Evolutionary conservation across 371 early-diverging fungal genomes (phyloP).

Genomic region (Lichtheimia hyalospora): DNA sequence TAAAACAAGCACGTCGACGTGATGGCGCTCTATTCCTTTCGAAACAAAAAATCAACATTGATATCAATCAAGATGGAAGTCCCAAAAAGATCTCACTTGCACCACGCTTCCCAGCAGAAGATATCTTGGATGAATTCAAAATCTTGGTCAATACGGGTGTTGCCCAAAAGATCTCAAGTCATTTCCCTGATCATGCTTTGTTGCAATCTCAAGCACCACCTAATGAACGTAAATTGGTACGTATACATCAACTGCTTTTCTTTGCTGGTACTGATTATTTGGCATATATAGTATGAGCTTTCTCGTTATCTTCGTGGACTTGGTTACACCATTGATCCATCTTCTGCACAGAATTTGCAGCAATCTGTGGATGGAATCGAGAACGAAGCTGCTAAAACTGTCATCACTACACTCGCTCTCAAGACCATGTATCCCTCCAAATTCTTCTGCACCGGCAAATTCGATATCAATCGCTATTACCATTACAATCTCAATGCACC

Average conservation of each 20-base stretch:
- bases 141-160: conserved; percentile 91
- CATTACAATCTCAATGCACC: conserved; percentile 77
- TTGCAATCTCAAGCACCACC: conserved; percentile 75
- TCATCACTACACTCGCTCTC: conserved; percentile 55
- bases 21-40: conserved; percentile 21
- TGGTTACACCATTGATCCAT: conserved; percentile 50
- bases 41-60: conserved; percentile 9
- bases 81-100: conserved; percentile 63
- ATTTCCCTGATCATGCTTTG: conserved; percentile 85
- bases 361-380: conserved; percentile 68
- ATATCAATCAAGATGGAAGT: conserved; percentile 14
- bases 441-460: conserved; percentile 81
- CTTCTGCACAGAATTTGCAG: conserved; percentile 60
- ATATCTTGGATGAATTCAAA: conserved; percentile 95
- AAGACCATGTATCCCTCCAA: conserved; percentile 77
- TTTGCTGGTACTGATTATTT: background rate
- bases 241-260: background rate
- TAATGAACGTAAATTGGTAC: conserved; percentile 42
- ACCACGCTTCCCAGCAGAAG: conserved; percentile 81
- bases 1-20: conserved; percentile 13
- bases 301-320: conserved; percentile 52
- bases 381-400: conserved; percentile 36
- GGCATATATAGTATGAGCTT: conserved; percentile 35
- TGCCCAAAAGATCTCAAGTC: conserved; percentile 78
- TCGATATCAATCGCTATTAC: conserved; percentile 56